Percentiles rank a stretch among this genome's conserved stretches.
These are phyloP conservation scores for Macrolepiota albuminosa DNA, from an alignment of 768 basidiomycete species.

Conservation along the genomic window DNA sequence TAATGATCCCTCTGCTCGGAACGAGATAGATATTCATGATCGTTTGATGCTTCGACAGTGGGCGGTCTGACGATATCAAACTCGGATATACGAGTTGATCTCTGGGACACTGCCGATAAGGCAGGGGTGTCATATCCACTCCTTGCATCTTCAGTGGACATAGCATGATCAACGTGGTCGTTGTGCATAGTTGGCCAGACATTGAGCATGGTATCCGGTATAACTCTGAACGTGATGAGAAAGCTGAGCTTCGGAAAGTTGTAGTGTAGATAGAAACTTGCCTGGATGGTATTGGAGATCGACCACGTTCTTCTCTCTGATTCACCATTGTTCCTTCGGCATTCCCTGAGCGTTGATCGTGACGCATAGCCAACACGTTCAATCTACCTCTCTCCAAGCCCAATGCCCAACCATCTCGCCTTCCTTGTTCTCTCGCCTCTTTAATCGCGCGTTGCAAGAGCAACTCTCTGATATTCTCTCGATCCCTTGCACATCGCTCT, in stretches of 20 bases:
- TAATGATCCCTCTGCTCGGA: background rate
- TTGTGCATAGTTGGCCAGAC: background rate
- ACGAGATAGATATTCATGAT: background rate
- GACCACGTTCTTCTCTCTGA: background rate
- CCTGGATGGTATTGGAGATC: background rate
- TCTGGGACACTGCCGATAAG: constrained; percentile 23
- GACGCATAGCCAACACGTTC: constrained; percentile 7
- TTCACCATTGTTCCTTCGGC: background rate
- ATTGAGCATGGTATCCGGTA: background rate
- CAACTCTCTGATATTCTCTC: constrained; percentile 41
- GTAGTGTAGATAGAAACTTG: background rate
- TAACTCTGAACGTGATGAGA: background rate
- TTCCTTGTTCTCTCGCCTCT: constrained; percentile 49
- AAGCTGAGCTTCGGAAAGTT: background rate
- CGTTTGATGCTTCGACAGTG: background rate
- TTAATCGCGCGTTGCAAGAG: constrained; percentile 43
- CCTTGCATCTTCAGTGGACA: background rate
- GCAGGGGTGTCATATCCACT: constrained; percentile 13
- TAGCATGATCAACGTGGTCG: background rate
- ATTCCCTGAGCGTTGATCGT: background rate
- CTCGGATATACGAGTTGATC: constrained; percentile 32
- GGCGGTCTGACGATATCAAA: constrained; percentile 34
- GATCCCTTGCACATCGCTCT: constrained; percentile 36
- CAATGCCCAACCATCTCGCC: constrained; percentile 46
- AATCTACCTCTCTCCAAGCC: constrained; percentile 31